Percentiles rank a stretch among this genome's conserved stretches.
phyloP scores from a whole-genome alignment of 2,329 filamentous ascomycete species.

The Exophiala xenobiotica region DNA sequence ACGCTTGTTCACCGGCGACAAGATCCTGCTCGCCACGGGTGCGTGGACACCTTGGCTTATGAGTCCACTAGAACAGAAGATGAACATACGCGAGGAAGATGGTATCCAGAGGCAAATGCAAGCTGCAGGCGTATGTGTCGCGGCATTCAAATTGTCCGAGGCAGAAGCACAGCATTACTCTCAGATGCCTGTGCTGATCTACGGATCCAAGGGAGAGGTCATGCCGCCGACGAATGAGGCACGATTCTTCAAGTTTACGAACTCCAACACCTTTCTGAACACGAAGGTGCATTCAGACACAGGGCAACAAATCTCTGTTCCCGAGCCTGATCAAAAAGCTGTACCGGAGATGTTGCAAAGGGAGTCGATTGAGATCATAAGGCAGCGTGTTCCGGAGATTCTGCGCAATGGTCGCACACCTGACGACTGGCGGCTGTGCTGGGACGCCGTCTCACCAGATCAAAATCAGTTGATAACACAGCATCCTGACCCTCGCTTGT shows the following conservation, averaged over 20 bases:
- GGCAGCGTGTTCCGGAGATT: constrained; percentile 31
- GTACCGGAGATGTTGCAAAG: constrained; percentile 44
- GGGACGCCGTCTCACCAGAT: constrained; percentile 62
- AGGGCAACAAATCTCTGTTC: constrained; percentile 55
- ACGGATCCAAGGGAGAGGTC: constrained; percentile 47
- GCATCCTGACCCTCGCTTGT: constrained; percentile 47
- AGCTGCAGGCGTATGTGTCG: constrained; percentile 61
- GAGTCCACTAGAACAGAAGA: constrained; percentile 48
- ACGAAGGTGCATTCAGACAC: constrained; percentile 47
- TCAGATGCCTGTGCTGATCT: constrained; percentile 55
- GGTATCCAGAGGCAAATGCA: constrained; percentile 54
- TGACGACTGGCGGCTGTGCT: constrained; percentile 51
- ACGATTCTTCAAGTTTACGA: constrained; percentile 62
- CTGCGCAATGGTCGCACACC: constrained; percentile 36
- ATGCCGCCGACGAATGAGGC: constrained; percentile 50
- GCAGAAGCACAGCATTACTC: constrained; percentile 51
- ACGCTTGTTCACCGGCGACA: constrained; percentile 49
- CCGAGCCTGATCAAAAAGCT: constrained; percentile 46
- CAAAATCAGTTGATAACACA: constrained; percentile 61
- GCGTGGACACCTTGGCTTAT: constrained; percentile 58
- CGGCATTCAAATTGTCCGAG: constrained; percentile 55
- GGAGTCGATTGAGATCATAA: constrained; percentile 37
- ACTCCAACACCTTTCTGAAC: constrained; percentile 60
- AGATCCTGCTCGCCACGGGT: constrained; percentile 56
- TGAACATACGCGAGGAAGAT: constrained; percentile 47